phyloP scores from a whole-genome alignment of 2,329 filamentous ascomycete species.

The Orbilia ellipsospora region DNA sequence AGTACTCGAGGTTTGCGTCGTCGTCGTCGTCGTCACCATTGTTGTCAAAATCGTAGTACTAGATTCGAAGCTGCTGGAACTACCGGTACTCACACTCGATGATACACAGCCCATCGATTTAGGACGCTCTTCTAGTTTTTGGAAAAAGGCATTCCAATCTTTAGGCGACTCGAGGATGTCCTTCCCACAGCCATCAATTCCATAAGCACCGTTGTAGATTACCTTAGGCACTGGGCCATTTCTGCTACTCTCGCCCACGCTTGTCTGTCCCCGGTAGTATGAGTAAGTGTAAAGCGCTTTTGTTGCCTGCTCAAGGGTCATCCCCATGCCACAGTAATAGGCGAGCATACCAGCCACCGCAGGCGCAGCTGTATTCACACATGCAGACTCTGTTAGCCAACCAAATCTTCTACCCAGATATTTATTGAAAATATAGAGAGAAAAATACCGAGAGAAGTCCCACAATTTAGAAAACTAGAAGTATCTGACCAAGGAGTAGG shows the following conservation, averaged over 20 bases:
- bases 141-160: slow-evolving; percentile 5
- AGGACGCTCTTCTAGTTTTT: neutral
- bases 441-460: slow-evolving; percentile 27
- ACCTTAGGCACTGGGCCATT: neutral
- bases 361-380: slow-evolving; percentile 13
- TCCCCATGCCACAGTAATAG: slow-evolving; percentile 35
- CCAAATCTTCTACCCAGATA: too few relatives aligned
- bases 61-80: neutral
- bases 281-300: slow-evolving; percentile 25
- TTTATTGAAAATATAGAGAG: too few relatives aligned
- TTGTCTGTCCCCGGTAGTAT: slow-evolving; percentile 6
- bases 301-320: slow-evolving; percentile 20
- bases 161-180: slow-evolving; percentile 9
- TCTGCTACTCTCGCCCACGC: neutral
- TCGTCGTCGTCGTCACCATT: neutral
- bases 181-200: slow-evolving; percentile 6
- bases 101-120: neutral
- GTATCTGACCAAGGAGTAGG: neutral
- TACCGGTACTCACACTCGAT: neutral
- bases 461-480: neutral
- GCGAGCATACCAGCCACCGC: slow-evolving; percentile 24
- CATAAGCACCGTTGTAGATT: slow-evolving; percentile 26
- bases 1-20: neutral
- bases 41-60: neutral
- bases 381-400: too few relatives aligned